Evolutionary conservation across 768 basidiomycete species (phyloP).

Genomic region (Strobilomyces dryophilus): DNA sequence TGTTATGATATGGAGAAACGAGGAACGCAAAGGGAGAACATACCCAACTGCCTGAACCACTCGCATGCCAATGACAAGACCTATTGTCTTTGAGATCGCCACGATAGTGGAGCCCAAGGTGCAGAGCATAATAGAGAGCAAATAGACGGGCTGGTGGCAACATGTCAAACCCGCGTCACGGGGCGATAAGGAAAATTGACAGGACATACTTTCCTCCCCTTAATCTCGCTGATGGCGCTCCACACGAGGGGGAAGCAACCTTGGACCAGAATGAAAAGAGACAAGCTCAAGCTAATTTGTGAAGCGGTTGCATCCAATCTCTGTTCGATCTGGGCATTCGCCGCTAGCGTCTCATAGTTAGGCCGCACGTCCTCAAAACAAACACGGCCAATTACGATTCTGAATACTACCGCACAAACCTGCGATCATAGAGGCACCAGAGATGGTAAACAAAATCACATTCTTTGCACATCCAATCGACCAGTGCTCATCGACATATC

Average conservation of each 20-base stretch:
- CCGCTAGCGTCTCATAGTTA: constrained; percentile 40
- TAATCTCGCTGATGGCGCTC: constrained; percentile 44
- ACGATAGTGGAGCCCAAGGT: constrained; percentile 54
- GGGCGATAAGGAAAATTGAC: background rate
- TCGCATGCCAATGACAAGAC: constrained; percentile 62
- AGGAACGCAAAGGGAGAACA: constrained; percentile 4
- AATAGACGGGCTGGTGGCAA: constrained; percentile 46
- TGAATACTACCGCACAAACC: constrained; percentile 27
- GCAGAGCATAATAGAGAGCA: constrained; percentile 49
- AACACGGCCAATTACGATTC: constrained; percentile 20
- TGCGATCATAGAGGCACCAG: constrained; percentile 28
- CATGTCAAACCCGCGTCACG: background rate
- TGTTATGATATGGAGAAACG: background rate
- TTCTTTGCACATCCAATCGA: constrained; percentile 8
- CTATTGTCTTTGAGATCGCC: constrained; percentile 53
- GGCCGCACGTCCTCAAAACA: background rate
- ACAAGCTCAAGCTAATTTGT: constrained; percentile 65
- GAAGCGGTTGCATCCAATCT: constrained; percentile 57
- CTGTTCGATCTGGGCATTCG: constrained; percentile 58
- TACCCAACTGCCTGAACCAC: constrained; percentile 62
- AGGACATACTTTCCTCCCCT: constrained; percentile 59
- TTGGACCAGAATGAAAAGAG: constrained; percentile 69
- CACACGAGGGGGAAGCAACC: constrained; percentile 44
- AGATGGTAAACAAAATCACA: constrained; percentile 20
- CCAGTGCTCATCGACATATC: background rate